Percentiles rank a stretch among this genome's conserved stretches.
phyloP scores from a whole-genome alignment of 257 asterid genomes.

The Sherardia arvensis region DNA sequence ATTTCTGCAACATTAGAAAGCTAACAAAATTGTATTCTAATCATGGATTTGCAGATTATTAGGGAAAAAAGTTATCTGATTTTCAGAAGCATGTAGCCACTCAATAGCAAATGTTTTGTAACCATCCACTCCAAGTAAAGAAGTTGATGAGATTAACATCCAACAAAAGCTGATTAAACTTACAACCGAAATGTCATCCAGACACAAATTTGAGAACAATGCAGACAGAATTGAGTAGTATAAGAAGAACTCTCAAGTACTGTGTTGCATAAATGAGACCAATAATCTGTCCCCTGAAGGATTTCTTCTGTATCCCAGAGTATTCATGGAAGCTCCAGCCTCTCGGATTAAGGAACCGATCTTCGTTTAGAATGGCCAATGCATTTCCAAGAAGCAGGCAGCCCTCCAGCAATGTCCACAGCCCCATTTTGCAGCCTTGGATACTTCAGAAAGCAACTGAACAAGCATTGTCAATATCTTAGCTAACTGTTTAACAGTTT shows the following conservation, averaged over 20 bases:
- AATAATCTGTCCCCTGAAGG: constrained; percentile 83
- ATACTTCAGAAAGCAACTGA: background rate
- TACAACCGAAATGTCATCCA: constrained; percentile 39
- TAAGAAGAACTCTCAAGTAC: constrained; percentile 72
- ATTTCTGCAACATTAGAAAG: too few species aligned
- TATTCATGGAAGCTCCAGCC: constrained; percentile 98
- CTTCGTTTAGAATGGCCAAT: constrained; percentile 81
- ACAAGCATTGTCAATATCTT: background rate
- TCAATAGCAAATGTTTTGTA: too few species aligned
- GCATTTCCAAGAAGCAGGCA: constrained; percentile 92
- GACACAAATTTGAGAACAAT: constrained; percentile 71
- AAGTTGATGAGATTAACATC: background rate
- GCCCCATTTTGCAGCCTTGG: constrained; percentile 59
- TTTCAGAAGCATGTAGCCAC: too few species aligned
- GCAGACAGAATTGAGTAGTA: constrained; percentile 70
- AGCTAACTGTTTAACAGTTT: background rate
- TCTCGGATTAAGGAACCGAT: constrained; percentile 78
- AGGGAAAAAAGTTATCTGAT: too few species aligned
- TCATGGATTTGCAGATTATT: too few species aligned
- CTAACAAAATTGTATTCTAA: too few species aligned
- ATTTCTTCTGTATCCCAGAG: constrained; percentile 72
- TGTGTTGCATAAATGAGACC: constrained; percentile 91
- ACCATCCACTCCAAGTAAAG: too few species aligned
- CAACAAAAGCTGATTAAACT: background rate
- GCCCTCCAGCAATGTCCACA: constrained; percentile 86